phyloP scores from a whole-genome alignment of 1,284 basidiomycete genomes.

The Marasmius tenuissimus region DNA sequence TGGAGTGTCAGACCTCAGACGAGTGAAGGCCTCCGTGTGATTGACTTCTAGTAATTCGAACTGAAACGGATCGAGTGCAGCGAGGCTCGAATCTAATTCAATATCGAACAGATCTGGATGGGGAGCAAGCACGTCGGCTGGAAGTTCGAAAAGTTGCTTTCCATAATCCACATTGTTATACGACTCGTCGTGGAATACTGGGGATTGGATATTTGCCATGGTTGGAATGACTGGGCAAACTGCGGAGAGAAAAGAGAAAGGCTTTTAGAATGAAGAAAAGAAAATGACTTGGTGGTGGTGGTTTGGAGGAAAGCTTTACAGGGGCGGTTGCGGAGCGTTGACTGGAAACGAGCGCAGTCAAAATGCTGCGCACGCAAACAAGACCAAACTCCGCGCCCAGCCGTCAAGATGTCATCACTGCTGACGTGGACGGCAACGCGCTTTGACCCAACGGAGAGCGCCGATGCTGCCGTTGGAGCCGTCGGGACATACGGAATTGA shows the following conservation, averaged over 20 bases:
- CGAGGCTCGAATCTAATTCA: slow-evolving; percentile 72
- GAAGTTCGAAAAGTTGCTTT: slow-evolving; percentile 60
- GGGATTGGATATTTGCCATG: slow-evolving; percentile 8
- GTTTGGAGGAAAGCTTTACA: background rate
- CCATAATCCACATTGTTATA: slow-evolving; percentile 8
- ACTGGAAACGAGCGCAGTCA: no score
- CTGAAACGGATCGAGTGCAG: slow-evolving; percentile 59
- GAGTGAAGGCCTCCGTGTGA: slow-evolving; percentile 60
- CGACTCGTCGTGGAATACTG: slow-evolving; percentile 6
- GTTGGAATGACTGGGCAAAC: slow-evolving; percentile 1
- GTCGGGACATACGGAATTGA: no score
- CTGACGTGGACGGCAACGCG: background rate
- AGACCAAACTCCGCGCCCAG: background rate
- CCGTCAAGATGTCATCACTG: background rate
- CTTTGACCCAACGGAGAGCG: background rate
- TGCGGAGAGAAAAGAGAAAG: background rate
- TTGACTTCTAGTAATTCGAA: slow-evolving; percentile 64
- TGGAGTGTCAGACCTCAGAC: slow-evolving; percentile 60
- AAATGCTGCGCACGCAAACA: no score
- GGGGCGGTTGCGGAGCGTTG: no score
- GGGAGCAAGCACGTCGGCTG: slow-evolving; percentile 63
- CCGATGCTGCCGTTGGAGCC: no score
- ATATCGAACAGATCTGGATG: slow-evolving; percentile 79
- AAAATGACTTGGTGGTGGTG: background rate
- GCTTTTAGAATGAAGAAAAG: background rate